phyloP scores from a whole-genome alignment of 1,139 yeast species.

The Nakaseomyces sp. region DNA sequence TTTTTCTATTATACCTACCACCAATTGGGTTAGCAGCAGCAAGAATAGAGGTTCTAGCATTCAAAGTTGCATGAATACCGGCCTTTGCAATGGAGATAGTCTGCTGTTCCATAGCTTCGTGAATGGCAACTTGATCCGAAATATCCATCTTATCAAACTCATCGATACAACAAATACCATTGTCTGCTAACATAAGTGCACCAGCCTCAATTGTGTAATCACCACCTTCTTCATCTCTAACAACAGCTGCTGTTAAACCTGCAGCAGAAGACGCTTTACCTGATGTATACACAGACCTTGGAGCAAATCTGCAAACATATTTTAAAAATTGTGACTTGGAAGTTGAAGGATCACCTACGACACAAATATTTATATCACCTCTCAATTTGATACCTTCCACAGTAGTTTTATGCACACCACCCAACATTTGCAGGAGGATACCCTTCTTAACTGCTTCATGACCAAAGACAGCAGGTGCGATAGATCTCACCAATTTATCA shows the following conservation, averaged over 20 bases:
- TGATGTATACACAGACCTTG: slow-evolving; percentile 92
- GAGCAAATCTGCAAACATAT: slow-evolving; percentile 85
- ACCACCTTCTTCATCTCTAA: slow-evolving; percentile 94
- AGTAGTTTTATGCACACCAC: slow-evolving; percentile 94
- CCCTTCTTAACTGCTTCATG: slow-evolving; percentile 95
- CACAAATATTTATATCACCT: slow-evolving; percentile 94
- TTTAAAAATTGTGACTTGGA: slow-evolving; percentile 94
- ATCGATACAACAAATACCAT: slow-evolving; percentile 97
- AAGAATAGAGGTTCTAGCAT: slow-evolving; percentile 89
- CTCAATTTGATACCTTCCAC: slow-evolving; percentile 91
- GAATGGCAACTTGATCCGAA: slow-evolving; percentile 94
- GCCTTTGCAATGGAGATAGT: slow-evolving; percentile 97
- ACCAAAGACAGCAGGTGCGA: slow-evolving; percentile 96
- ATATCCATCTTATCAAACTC: slow-evolving; percentile 98
- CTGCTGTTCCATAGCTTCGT: slow-evolving; percentile 99
- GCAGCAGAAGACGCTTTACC: slow-evolving; percentile 99
- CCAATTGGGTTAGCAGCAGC: slow-evolving; percentile 98
- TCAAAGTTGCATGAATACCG: slow-evolving; percentile 94
- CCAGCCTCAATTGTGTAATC: slow-evolving; percentile 98
- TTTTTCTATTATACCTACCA: slow-evolving; percentile 85
- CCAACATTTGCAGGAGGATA: slow-evolving; percentile 73
- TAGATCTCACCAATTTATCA: slow-evolving; percentile 74
- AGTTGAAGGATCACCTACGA: slow-evolving; percentile 98
- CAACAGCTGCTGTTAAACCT: slow-evolving; percentile 97
- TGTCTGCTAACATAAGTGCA: slow-evolving; percentile 96